Base-by-base conservation (phyloP, 164 flowering plant genomes). In the Paratinospora sagittata region DNA sequence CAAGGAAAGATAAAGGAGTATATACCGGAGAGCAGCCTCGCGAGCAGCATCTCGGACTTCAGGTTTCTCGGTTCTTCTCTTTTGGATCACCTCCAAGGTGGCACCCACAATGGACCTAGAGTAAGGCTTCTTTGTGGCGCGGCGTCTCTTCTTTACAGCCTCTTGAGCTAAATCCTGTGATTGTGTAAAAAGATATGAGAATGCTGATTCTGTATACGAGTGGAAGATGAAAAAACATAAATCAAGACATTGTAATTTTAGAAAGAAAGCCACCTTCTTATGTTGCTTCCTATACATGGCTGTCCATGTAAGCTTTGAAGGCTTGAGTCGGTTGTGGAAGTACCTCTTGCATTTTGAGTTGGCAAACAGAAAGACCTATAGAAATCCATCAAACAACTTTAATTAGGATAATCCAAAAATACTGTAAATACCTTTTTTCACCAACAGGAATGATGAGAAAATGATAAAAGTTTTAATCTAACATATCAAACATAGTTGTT, bases 331-430 rank as follows among this genome's bases (percentile, higher is more conserved):
- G 74, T 87, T 90, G 82, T 88, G 96, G 84, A 90, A 90, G 78
- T 90, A 89, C 82, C 91, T 83, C 82, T 89, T 90, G 84, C 96
- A 90, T 83, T 89, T 90, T 1, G 91, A 90, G 43, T 90, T 90
- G 17, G 83, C 80, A 73, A 90, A 90, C 13, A 90, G 85, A 76
- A 89, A 80, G 23, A 80, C 81, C 83, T 78, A 34, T 9, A 34
- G 45, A 3, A 30, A 69, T 27, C 4, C 2, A 63, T 17, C 13
- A 6, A 55, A 24, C 19, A 17, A 3, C 60, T 52, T 52, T 52
- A n/a, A 2, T 17, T 0, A 52, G n/a, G 23, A 16, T 17, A 52
- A 52, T 52, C 21, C 60, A 52, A 52, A 52, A 52, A 14, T n/a
- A 47, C 55, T 16, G 60, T 0, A 52, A 3, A 52, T 52, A 14